These are phyloP conservation scores for Alternaria sp. DNA, from an alignment of 2,329 filamentous ascomycete genomes.

Conservation along the genomic window DNA sequence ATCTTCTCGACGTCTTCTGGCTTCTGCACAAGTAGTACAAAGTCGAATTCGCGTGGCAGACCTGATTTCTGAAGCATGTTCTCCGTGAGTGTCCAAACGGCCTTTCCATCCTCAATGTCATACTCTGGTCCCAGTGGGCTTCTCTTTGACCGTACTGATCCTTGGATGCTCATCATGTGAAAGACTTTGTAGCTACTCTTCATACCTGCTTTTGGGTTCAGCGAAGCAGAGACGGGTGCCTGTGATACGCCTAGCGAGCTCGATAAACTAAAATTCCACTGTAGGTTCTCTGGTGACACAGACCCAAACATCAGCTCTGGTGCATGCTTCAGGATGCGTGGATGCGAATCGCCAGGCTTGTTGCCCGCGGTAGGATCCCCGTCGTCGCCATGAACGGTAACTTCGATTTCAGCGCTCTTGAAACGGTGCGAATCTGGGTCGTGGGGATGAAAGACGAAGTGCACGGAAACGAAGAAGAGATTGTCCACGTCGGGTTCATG, in stretches of 20 bases:
- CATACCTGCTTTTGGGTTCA: slow-evolving; percentile 55
- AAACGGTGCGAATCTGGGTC: slow-evolving; percentile 57
- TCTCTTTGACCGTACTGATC: slow-evolving; percentile 55
- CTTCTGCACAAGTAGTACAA: slow-evolving; percentile 60
- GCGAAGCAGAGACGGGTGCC: slow-evolving; percentile 53
- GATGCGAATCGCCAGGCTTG: slow-evolving; percentile 35
- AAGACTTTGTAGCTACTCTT: slow-evolving; percentile 56
- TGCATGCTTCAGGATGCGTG: slow-evolving; percentile 60
- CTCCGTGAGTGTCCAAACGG: slow-evolving; percentile 62
- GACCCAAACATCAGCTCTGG: slow-evolving; percentile 60
- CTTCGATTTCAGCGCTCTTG: slow-evolving; percentile 57
- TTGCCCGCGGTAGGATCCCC: slow-evolving; percentile 16
- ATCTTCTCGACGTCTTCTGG: slow-evolving; percentile 53
- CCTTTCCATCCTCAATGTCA: slow-evolving; percentile 56
- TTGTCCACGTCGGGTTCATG: slow-evolving; percentile 55
- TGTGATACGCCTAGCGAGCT: slow-evolving; percentile 59
- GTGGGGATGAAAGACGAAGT: slow-evolving; percentile 61
- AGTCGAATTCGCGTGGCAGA: slow-evolving; percentile 61
- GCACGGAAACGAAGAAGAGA: slow-evolving; percentile 60
- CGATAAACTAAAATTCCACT: slow-evolving; percentile 59
- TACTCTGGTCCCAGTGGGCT: slow-evolving; percentile 48
- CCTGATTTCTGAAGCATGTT: slow-evolving; percentile 60
- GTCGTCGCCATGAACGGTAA: slow-evolving; percentile 46
- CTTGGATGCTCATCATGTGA: slow-evolving; percentile 61
- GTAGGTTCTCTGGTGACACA: slow-evolving; percentile 58